Base-by-base conservation (phyloP, 2,329 filamentous ascomycete genomes). In the Zasmidium angulare region DNA sequence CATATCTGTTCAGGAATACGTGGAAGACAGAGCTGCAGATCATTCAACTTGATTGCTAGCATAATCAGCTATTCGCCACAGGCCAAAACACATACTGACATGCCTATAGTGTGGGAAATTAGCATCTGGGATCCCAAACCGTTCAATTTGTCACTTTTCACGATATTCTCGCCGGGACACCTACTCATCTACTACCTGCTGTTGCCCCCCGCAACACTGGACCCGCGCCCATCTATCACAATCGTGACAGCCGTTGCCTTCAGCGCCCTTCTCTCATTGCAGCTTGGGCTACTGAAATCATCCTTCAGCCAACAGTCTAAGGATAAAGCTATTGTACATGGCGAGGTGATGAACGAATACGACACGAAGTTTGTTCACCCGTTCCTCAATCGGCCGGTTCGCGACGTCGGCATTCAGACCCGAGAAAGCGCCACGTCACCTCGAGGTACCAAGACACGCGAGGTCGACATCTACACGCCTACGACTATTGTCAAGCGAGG, bases 341-440 rank as follows among this genome's bases (percentile, higher is more conserved):
- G 89, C 68, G 90, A 98, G 75, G 93, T 98, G 3, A 82, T 98
- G 76, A 88, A 92, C 72, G 95, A 99, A 76, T 99, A 99, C 72
- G 91, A 98, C 72, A 90, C 86, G 67, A 99, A 99, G 78, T 97
- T 89, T 71, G 95, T 99, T 0, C 91, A 96, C 70, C 95, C 95
- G 1, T 84, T 88, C 11, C 84, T 96, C n/a, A 90, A 96, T 67
- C 90, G 89, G 7, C 81, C 89, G 3, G 90, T 96, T 65, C 81
- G 87, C 65, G 85, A 89, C 69, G 91, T 93, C 1, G 89, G 86
- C 4, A 95, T 89, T 0, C 93, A 98, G 74, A 88, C 89, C 59
- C 86, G 85, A 0, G 74, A 69, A 68, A 67, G 69, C 43, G 69
- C 74, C 6, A 70, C 67, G 31, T 73, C 69, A 1, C 68, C 68